Conservation (phyloP, 1,284 basidiomycete genomes). For the Prillingera fragicola region DNA sequence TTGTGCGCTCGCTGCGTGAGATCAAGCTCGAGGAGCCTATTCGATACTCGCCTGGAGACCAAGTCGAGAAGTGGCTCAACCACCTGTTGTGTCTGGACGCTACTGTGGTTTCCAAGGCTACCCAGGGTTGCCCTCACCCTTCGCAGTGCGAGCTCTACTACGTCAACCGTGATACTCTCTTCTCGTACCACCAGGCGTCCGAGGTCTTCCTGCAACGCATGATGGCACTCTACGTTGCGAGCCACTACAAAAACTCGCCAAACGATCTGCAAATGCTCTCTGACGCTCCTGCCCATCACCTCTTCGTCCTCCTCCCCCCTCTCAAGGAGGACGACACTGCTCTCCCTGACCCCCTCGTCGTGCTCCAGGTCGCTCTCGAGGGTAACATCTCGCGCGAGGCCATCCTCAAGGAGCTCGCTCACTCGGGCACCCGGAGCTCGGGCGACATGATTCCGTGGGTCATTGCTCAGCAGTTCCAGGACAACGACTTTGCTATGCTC, state of each 20-base stretch:
- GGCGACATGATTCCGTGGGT: slow-evolving; percentile 99
- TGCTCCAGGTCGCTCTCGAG: slow-evolving; percentile 91
- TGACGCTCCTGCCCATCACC: slow-evolving; percentile 92
- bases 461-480: slow-evolving; percentile 86
- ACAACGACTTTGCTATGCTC: slow-evolving; percentile 85
- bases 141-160: slow-evolving; percentile 91
- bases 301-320: slow-evolving; percentile 92
- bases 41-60: slow-evolving; percentile 81
- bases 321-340: slow-evolving; percentile 77
- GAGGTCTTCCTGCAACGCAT: slow-evolving; percentile 96
- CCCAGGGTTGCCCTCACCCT: slow-evolving; percentile 85
- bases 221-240: slow-evolving; percentile 96
- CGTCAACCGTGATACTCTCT: slow-evolving; percentile 92
- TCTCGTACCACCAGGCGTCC: slow-evolving; percentile 94
- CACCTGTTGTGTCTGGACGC: slow-evolving; percentile 87
- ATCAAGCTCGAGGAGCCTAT: slow-evolving; percentile 94
- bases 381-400: slow-evolving; percentile 83
- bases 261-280: slow-evolving; percentile 96
- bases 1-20: slow-evolving; percentile 77
- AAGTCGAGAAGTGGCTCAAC: slow-evolving; percentile 94
- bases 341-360: slow-evolving; percentile 88
- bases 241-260: slow-evolving; percentile 98
- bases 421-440: slow-evolving; percentile 51
- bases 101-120: slow-evolving; percentile 59
- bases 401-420: slow-evolving; percentile 78